A percentile compares a stretch with the other conserved stretches of the same genome.
phyloP scores from a whole-genome alignment of 2,329 filamentous ascomycete species.

The Scleromitrula shiraiana region DNA sequence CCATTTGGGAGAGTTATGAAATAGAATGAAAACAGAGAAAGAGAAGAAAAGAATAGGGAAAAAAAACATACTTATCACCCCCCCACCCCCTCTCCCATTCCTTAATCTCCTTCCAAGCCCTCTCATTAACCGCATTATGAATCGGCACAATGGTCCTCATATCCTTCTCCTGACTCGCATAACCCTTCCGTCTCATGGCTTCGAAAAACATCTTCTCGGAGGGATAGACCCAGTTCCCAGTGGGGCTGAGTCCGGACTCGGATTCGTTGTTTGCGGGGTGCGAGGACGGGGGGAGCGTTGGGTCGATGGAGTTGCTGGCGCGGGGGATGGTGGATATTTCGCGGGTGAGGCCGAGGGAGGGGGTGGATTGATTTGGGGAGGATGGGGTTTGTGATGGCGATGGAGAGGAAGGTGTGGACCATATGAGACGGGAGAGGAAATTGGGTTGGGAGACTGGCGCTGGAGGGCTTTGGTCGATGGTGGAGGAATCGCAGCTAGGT shows the following conservation, averaged over 20 bases:
- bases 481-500: conserved; percentile 30
- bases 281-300: conserved; percentile 13
- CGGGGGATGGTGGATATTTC: conserved; percentile 75
- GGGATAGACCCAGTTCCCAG: conserved; percentile 95
- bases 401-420: conserved; percentile 11
- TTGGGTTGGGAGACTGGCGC: conserved; percentile 17
- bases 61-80: conserved; percentile 45
- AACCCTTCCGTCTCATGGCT: conserved; percentile 85
- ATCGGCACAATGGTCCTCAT: conserved; percentile 93
- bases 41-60: neutral
- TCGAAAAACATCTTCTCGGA: conserved; percentile 98
- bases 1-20: no score
- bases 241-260: conserved; percentile 60
- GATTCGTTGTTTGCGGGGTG: conserved; percentile 65
- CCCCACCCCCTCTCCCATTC: conserved; percentile 71
- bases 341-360: conserved; percentile 54
- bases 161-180: conserved; percentile 61
- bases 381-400: conserved; percentile 38
- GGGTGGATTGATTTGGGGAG: conserved; percentile 62
- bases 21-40: no score
- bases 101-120: conserved; percentile 87
- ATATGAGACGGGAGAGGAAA: conserved; percentile 18
- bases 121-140: conserved; percentile 97
- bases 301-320: conserved; percentile 36
- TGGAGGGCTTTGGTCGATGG: conserved; percentile 33